Conservation (phyloP, 805 yeast genomes). For the Ogataea chonburiensis region DNA sequence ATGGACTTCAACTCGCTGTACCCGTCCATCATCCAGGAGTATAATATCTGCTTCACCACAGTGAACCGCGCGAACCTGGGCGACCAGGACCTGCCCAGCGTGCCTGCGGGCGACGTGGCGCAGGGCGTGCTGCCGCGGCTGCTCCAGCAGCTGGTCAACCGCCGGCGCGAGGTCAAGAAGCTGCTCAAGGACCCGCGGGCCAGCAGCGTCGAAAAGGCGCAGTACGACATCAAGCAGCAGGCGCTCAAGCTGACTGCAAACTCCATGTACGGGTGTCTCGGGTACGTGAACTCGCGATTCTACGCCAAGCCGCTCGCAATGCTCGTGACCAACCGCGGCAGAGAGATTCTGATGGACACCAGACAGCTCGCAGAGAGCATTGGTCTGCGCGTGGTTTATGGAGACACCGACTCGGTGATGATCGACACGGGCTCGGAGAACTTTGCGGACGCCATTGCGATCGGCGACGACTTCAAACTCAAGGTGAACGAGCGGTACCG, state of each 20-base stretch:
- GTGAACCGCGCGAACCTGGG: conserved; percentile 59
- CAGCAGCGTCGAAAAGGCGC: conserved; percentile 63
- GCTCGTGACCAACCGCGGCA: conserved; percentile 91
- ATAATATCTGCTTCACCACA: conserved; percentile 94
- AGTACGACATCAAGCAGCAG: conserved; percentile 92
- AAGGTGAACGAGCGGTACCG: conserved; percentile 87
- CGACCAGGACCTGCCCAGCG: conserved; percentile 57
- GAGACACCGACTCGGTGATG: conserved; percentile 99
- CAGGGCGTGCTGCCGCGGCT: conserved; percentile 88
- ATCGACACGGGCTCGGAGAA: conserved; percentile 80
- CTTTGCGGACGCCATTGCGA: conserved; percentile 69
- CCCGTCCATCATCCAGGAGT: conserved; percentile 96
- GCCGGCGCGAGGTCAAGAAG: conserved; percentile 91
- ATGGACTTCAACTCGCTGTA: conserved; percentile 98
- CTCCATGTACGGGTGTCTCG: conserved; percentile 99
- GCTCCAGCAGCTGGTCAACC: conserved; percentile 76
- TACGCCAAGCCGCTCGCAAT: conserved; percentile 95
- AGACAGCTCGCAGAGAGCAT: conserved; percentile 86
- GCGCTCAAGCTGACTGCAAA: conserved; percentile 96
- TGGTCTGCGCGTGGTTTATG: conserved; percentile 85
- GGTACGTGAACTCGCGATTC: conserved; percentile 86
- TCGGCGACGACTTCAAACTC: conserved; percentile 82
- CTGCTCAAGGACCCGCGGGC: conserved; percentile 73
- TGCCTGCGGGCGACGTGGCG: conserved; percentile 55
- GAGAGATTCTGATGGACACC: conserved; percentile 92